phyloP scores from a whole-genome alignment of 352 stramenopile genomes.

The Phytophthora ramorum region DNA sequence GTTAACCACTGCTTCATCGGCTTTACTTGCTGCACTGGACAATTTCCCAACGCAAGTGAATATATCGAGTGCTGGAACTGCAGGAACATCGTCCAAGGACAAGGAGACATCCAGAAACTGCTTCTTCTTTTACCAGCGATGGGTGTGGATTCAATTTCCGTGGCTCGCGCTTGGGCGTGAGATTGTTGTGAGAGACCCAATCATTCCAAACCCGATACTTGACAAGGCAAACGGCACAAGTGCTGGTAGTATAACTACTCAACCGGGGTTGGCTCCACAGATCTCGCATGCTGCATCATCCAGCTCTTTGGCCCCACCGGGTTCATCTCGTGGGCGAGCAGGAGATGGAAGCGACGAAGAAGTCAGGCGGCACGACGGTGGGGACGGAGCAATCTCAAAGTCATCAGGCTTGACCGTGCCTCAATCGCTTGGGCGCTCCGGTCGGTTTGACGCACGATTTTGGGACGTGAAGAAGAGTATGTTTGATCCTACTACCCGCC shows the following conservation, averaged over 20 bases:
- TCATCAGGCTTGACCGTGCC: background rate
- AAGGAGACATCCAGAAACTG: constrained; percentile 61
- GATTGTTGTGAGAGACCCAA: constrained; percentile 60
- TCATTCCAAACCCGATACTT: constrained; percentile 42
- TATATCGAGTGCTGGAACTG: constrained; percentile 12
- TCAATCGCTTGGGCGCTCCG: constrained; percentile 29
- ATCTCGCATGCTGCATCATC: constrained; percentile 16
- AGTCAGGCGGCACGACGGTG: constrained; percentile 7
- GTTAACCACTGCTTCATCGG: constrained; percentile 32
- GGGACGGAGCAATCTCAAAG: constrained; percentile 5
- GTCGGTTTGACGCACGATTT: constrained; percentile 62
- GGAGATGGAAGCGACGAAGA: constrained; percentile 37
- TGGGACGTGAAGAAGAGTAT: constrained; percentile 79
- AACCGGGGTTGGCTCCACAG: background rate
- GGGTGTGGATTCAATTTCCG: constrained; percentile 95
- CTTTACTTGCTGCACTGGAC: constrained; percentile 36
- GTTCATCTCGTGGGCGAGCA: constrained; percentile 15
- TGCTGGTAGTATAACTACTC: constrained; percentile 1
- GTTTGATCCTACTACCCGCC: constrained; percentile 48
- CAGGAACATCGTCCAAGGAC: constrained; percentile 34
- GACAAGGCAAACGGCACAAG: constrained; percentile 32
- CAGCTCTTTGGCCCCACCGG: constrained; percentile 11
- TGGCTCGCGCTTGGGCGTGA: constrained; percentile 89
- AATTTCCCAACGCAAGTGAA: constrained; percentile 34
- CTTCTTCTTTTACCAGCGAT: constrained; percentile 92